Evolutionary conservation across 306 rosid genomes (phyloP).

Genomic region (Vigna angularis): DNA sequence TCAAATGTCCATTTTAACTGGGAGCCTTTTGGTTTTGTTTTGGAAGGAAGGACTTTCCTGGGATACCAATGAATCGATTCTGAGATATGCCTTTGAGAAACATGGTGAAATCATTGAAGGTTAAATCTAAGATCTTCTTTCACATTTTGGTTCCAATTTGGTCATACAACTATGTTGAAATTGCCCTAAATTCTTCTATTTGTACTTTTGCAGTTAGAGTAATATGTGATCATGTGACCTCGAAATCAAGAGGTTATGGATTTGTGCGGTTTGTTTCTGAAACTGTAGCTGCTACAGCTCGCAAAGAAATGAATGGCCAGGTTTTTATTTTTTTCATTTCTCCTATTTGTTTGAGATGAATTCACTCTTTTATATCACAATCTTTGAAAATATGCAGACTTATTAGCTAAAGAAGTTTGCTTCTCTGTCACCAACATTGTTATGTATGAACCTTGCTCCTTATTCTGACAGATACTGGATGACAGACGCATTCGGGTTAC

Average conservation of each 20-base stretch:
- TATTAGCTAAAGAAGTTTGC: no score
- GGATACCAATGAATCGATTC: constrained; percentile 71
- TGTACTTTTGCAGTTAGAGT: constrained; percentile 55
- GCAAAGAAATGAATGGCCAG: constrained; percentile 63
- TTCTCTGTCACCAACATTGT: background rate
- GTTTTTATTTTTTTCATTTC: constrained; percentile 17
- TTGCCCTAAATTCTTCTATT: background rate
- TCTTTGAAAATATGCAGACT: no score
- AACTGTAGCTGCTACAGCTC: constrained; percentile 57
- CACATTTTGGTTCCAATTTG: background rate
- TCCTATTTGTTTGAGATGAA: background rate
- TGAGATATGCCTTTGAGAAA: constrained; percentile 60
- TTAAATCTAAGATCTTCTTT: background rate
- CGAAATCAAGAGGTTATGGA: constrained; percentile 73
- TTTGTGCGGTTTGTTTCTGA: constrained; percentile 66
- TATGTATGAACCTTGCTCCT: background rate
- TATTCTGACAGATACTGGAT: constrained; percentile 54
- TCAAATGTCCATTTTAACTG: background rate
- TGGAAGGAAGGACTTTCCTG: constrained; percentile 62
- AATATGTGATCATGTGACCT: constrained; percentile 67
- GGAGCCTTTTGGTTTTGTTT: constrained; percentile 8
- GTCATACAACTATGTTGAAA: background rate
- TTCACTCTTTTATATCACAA: background rate
- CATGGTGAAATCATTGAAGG: constrained; percentile 75
- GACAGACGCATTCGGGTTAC: constrained; percentile 66